Percentiles rank a stretch among this genome's conserved stretches.
Evolutionary conservation across 1,284 basidiomycete genomes (phyloP).

Genomic region (Tausonia pullulans): DNA sequence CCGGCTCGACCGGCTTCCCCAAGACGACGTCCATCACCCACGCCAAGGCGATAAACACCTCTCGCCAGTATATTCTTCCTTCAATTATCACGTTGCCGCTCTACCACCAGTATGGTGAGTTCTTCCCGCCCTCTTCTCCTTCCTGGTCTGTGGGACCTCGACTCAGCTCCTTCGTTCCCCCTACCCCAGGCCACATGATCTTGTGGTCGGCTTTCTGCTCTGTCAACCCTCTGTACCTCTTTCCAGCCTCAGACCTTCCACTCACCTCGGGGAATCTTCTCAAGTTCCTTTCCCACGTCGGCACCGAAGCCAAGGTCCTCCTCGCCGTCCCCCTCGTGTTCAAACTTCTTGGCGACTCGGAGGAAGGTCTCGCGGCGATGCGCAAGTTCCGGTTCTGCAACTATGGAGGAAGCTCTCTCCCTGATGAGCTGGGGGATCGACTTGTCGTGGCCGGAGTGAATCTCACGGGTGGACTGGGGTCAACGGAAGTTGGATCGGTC

Average conservation of each 20-base stretch:
- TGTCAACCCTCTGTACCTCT: conserved; percentile 41
- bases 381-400: conserved; percentile 37
- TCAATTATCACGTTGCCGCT: conserved; percentile 42
- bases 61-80: conserved; percentile 28
- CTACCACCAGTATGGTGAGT: conserved; percentile 28
- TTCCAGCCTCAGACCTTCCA: conserved; percentile 43
- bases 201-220: conserved; percentile 36
- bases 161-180: conserved; percentile 36
- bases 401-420: conserved; percentile 36
- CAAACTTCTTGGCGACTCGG: conserved; percentile 44
- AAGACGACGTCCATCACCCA: conserved; percentile 39
- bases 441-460: conserved; percentile 44
- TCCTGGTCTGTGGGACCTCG: too few species aligned
- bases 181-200: conserved; percentile 22
- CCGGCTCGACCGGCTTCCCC: conserved; percentile 45
- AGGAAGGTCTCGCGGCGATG: conserved; percentile 40
- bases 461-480: conserved; percentile 47
- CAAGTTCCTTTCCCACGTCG: conserved; percentile 27
- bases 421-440: conserved; percentile 46
- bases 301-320: conserved; percentile 23
- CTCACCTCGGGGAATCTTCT: conserved; percentile 44
- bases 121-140: too few species aligned
- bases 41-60: conserved; percentile 34
- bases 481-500: conserved; percentile 36
- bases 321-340: conserved; percentile 40